phyloP scores from a whole-genome alignment of 371 early-diverging fungal species.

The Mortierella sp. region DNA sequence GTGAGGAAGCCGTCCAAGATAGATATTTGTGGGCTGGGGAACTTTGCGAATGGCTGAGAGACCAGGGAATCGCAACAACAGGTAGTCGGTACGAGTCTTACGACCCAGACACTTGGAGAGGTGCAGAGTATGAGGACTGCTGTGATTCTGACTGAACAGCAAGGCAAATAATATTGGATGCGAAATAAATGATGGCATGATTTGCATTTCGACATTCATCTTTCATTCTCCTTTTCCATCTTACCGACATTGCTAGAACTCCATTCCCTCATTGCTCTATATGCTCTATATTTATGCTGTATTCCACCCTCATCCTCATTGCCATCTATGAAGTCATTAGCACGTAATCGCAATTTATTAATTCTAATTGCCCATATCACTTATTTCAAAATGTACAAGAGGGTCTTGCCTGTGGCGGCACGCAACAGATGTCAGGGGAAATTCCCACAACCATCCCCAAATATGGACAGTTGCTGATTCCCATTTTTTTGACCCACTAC shows the following conservation, averaged over 20 bases:
- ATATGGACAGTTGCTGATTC: too few species aligned
- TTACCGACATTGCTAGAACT: not conserved
- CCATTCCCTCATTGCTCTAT: not conserved
- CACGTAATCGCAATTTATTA: not conserved
- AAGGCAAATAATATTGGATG: too few species aligned
- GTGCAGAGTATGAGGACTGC: too few species aligned
- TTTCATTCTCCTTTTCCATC: not conserved
- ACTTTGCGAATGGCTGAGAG: not conserved
- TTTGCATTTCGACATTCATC: not conserved
- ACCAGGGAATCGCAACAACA: not conserved
- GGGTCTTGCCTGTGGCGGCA: too few species aligned
- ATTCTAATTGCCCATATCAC: not conserved
- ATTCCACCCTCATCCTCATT: not conserved
- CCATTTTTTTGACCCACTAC: too few species aligned
- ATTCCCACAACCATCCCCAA: too few species aligned
- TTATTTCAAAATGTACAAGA: too few species aligned
- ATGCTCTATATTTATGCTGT: not conserved
- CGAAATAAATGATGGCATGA: not conserved
- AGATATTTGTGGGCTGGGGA: not conserved
- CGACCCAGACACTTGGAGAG: too few species aligned
- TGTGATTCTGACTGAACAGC: too few species aligned
- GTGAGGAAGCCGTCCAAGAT: not conserved
- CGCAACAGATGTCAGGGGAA: too few species aligned
- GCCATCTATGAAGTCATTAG: not conserved
- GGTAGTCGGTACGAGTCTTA: too few species aligned